A percentile compares a stretch with the other conserved stretches of the same genome.
Conservation (phyloP, 2,329 filamentous ascomycete genomes). For the Aspergillus pseudotamarii region DNA sequence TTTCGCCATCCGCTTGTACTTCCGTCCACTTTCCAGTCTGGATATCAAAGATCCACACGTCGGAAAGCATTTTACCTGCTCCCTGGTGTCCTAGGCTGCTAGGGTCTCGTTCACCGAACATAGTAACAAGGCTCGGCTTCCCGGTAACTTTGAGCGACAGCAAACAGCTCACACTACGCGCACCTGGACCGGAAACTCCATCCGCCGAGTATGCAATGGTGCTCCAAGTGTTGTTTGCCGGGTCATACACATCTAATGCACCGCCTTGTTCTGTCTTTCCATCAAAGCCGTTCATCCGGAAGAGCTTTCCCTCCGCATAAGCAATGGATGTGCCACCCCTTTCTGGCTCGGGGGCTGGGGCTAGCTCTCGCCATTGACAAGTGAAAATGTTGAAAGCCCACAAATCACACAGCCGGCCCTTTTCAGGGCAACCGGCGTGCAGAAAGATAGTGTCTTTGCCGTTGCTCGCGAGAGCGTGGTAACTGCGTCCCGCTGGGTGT, state of each 20-base stretch:
- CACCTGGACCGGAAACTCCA: slow-evolving; percentile 48
- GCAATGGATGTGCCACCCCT: slow-evolving; percentile 71
- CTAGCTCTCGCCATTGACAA: slow-evolving; percentile 68
- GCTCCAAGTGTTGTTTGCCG: slow-evolving; percentile 44
- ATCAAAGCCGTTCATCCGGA: slow-evolving; percentile 80
- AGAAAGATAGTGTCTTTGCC: slow-evolving; percentile 72
- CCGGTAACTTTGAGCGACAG: slow-evolving; percentile 43
- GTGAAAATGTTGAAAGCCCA: slow-evolving; percentile 75
- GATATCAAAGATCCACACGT: slow-evolving; percentile 54
- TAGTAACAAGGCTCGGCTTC: slow-evolving; percentile 48
- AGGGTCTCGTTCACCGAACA: slow-evolving; percentile 59
- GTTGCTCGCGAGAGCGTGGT: slow-evolving; percentile 65
- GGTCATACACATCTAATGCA: slow-evolving; percentile 64
- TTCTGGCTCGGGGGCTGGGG: slow-evolving; percentile 66
- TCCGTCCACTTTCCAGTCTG: slow-evolving; percentile 36
- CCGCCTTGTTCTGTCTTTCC: slow-evolving; percentile 71
- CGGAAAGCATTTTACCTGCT: slow-evolving; percentile 58
- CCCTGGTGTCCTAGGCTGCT: slow-evolving; percentile 57
- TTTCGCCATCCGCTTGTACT: slow-evolving; percentile 26
- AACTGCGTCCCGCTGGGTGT: slow-evolving; percentile 68
- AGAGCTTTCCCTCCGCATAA: slow-evolving; percentile 65
- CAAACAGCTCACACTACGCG: slow-evolving; percentile 55
- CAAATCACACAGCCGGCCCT: slow-evolving; percentile 67
- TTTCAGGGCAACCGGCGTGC: slow-evolving; percentile 73
- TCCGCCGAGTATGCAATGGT: slow-evolving; percentile 39